phyloP scores from a whole-genome alignment of 1,139 yeast species.

The Candida sp. region DNA sequence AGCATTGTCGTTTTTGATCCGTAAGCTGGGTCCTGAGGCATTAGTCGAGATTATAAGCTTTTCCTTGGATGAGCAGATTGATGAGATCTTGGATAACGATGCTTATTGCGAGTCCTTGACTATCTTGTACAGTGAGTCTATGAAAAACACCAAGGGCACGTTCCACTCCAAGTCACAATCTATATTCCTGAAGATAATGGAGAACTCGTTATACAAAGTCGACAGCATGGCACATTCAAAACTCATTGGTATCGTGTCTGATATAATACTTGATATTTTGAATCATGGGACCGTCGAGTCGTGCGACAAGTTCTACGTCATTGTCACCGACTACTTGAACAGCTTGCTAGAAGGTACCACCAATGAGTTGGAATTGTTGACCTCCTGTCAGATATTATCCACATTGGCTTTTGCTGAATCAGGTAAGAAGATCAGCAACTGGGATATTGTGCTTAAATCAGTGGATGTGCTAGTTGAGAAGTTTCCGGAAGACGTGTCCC shows the following conservation, averaged over 20 bases:
- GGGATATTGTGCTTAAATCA: constrained; percentile 33
- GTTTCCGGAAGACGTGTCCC: not conserved
- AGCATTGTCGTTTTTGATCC: constrained; percentile 81
- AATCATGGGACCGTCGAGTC: constrained; percentile 64
- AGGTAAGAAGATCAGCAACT: constrained; percentile 60
- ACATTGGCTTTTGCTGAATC: constrained; percentile 67
- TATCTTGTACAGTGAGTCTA: constrained; percentile 71
- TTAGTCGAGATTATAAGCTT: constrained; percentile 52
- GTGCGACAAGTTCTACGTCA: constrained; percentile 48
- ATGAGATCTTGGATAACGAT: constrained; percentile 31
- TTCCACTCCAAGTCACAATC: constrained; percentile 72
- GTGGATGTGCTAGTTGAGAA: constrained; percentile 17
- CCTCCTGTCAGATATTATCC: constrained; percentile 35
- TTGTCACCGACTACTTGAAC: constrained; percentile 31
- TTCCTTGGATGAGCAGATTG: constrained; percentile 52
- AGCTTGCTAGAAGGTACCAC: constrained; percentile 15
- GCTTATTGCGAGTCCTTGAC: constrained; percentile 61
- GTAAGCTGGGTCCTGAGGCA: constrained; percentile 62
- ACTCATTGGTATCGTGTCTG: constrained; percentile 53
- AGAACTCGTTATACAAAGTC: constrained; percentile 30
- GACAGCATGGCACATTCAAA: constrained; percentile 15
- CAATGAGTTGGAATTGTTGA: constrained; percentile 14
- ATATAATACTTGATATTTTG: constrained; percentile 62
- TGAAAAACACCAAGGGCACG: constrained; percentile 71
- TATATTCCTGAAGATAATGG: constrained; percentile 51